Percentiles rank a stretch among this genome's conserved stretches.
phyloP scores from a whole-genome alignment of 2,329 filamentous ascomycete species.

The Acephala macrosclerotiorum region DNA sequence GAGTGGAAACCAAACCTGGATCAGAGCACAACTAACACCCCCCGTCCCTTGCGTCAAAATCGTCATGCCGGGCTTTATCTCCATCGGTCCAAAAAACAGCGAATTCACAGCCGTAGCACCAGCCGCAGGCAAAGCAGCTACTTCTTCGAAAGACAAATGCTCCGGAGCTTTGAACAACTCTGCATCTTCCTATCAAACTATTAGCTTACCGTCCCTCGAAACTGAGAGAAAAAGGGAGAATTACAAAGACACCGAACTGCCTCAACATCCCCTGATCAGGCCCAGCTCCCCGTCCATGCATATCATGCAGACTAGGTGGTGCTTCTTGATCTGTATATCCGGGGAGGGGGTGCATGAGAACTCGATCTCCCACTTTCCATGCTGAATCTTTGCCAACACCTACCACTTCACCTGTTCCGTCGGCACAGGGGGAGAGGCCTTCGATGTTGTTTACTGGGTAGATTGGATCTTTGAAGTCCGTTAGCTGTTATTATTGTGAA shows the following conservation, averaged over 20 bases:
- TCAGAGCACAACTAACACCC: constrained; percentile 43
- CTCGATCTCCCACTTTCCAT: constrained; percentile 12
- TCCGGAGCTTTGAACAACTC: constrained; percentile 6
- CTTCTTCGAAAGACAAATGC: not conserved
- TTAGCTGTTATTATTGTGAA: too few species aligned
- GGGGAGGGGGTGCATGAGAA: constrained; percentile 8
- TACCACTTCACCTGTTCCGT: constrained; percentile 5
- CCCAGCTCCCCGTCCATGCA: constrained; percentile 11
- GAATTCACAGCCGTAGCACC: constrained; percentile 15
- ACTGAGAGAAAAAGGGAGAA: not conserved
- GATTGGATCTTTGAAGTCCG: constrained; percentile 8
- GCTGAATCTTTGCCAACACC: not conserved
- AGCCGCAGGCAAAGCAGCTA: not conserved
- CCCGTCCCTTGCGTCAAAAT: constrained; percentile 47
- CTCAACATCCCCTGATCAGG: constrained; percentile 1
- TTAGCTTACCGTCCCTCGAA: too few species aligned
- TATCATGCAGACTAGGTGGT: not conserved
- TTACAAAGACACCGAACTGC: constrained; percentile 7
- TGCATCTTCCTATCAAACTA: constrained; percentile 9
- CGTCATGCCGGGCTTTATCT: constrained; percentile 49
- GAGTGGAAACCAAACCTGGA: not conserved
- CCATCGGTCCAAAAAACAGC: constrained; percentile 19
- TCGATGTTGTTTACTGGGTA: constrained; percentile 1
- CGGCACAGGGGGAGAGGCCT: constrained; percentile 4
- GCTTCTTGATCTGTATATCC: constrained; percentile 9